phyloP scores from a whole-genome alignment of 768 basidiomycete species.

The Macrocybe gigantea region DNA sequence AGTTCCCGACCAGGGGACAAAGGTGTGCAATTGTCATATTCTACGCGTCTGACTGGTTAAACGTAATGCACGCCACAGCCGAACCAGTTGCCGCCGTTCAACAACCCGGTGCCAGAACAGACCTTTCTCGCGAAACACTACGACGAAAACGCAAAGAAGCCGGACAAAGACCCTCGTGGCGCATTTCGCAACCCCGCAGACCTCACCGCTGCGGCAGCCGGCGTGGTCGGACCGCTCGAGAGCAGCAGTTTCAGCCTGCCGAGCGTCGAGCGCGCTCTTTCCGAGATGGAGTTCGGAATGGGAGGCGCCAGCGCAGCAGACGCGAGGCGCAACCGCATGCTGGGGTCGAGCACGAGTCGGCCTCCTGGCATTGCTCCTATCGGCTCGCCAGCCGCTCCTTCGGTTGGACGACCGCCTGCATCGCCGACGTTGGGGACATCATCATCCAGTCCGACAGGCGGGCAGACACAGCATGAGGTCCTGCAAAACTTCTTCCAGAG shows the following conservation, averaged over 20 bases:
- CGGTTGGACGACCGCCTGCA: constrained; percentile 27
- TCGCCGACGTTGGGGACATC: constrained; percentile 28
- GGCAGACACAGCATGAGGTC: constrained; percentile 77
- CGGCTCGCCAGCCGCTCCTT: constrained; percentile 26
- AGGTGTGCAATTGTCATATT: constrained; percentile 38
- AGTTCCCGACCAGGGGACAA: constrained; percentile 70
- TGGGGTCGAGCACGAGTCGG: constrained; percentile 23
- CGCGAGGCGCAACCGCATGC: constrained; percentile 13
- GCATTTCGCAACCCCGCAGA: constrained; percentile 80
- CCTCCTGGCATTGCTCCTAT: constrained; percentile 33
- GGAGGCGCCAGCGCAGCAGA: constrained; percentile 21
- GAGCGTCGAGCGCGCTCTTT: constrained; percentile 80
- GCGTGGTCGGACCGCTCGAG: constrained; percentile 91
- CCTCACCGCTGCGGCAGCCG: constrained; percentile 47
- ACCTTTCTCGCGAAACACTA: constrained; percentile 87
- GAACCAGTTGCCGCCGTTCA: constrained; percentile 66
- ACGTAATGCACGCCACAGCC: constrained; percentile 30
- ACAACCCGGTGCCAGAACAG: constrained; percentile 83
- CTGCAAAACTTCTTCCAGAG: constrained; percentile 87
- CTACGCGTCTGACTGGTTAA: neutral
- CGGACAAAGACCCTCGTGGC: constrained; percentile 83
- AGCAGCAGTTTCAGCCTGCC: constrained; percentile 83
- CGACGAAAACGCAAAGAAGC: constrained; percentile 86
- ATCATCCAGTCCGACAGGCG: constrained; percentile 40
- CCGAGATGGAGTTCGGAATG: constrained; percentile 76